These are phyloP conservation scores for Yamadazyma atlantica DNA, from an alignment of 1,139 yeast genomes.

Conservation along the genomic window DNA sequence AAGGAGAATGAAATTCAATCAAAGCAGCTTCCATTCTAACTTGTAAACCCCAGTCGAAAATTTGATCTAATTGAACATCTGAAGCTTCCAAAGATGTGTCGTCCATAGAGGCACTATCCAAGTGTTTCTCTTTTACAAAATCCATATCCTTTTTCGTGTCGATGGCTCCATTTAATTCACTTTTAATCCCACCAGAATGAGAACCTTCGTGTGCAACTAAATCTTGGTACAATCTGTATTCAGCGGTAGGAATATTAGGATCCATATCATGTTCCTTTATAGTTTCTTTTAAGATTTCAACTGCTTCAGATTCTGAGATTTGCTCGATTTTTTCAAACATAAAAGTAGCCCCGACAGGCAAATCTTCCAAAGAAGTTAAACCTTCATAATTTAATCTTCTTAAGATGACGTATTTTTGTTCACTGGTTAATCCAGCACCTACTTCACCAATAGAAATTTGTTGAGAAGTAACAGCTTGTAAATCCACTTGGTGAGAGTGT, in stretches of 20 bases:
- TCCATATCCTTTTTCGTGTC: constrained; percentile 19
- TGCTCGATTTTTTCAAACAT: constrained; percentile 38
- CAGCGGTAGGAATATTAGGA: constrained; percentile 46
- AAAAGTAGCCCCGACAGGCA: constrained; percentile 32
- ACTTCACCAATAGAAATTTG: constrained; percentile 24
- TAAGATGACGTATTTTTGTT: constrained; percentile 27
- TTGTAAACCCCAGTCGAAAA: constrained; percentile 29
- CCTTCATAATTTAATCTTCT: constrained; percentile 26
- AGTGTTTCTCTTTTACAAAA: constrained; percentile 10
- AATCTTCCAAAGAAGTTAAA: constrained; percentile 25
- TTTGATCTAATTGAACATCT: constrained; percentile 35
- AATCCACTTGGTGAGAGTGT: constrained; percentile 19
- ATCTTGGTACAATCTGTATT: constrained; percentile 22
- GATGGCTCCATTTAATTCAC: constrained; percentile 4
- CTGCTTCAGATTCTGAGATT: constrained; percentile 39
- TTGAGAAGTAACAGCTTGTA: constrained; percentile 20
- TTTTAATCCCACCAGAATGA: background rate
- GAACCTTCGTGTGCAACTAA: constrained; percentile 12
- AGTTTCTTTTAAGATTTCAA: constrained; percentile 40
- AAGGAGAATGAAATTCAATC: constrained; percentile 57
- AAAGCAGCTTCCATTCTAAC: constrained; percentile 46
- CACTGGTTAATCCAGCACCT: constrained; percentile 22
- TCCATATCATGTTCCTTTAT: constrained; percentile 45
- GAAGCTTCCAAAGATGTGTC: constrained; percentile 47
- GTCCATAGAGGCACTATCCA: constrained; percentile 24